Evolutionary conservation across 306 rosid species (phyloP).

Genomic region (Quercus ilex): DNA sequence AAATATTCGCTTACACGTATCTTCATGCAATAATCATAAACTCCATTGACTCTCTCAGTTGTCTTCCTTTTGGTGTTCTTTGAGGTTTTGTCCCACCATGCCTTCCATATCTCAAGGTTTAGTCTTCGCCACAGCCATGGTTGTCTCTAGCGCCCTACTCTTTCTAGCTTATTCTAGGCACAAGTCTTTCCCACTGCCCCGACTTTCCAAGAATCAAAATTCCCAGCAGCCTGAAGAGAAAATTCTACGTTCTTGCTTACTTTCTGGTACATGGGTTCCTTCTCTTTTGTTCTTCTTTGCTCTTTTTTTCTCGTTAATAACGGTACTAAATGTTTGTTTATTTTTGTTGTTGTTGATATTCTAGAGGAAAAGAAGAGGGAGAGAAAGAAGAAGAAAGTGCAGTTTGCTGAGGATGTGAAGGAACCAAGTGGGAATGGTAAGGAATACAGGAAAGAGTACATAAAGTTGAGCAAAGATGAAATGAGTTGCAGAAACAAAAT

Average conservation of each 20-base stretch:
- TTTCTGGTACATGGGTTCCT: constrained; percentile 40
- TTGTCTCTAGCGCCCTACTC: constrained; percentile 44
- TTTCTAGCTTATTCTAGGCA: constrained; percentile 33
- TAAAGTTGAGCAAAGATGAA: constrained; percentile 16
- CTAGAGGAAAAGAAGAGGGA: constrained; percentile 44
- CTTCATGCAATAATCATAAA: too few relatives aligned
- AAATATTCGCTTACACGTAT: too few relatives aligned
- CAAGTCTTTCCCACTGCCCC: neutral
- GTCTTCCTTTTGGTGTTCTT: neutral
- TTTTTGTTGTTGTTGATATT: neutral
- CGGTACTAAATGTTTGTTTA: neutral
- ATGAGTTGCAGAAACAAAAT: constrained; percentile 23
- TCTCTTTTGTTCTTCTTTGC: neutral
- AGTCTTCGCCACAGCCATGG: constrained; percentile 52
- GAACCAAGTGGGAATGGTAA: constrained; percentile 32
- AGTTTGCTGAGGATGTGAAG: constrained; percentile 69
- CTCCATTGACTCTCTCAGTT: too few relatives aligned
- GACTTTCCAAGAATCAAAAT: neutral
- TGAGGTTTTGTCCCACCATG: constrained; percentile 18
- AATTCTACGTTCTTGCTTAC: constrained; percentile 56
- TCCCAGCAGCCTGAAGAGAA: constrained; percentile 18
- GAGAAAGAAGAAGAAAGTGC: constrained; percentile 61
- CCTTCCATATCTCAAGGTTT: constrained; percentile 41
- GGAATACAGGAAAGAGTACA: constrained; percentile 25
- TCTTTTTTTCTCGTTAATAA: neutral